phyloP scores from a whole-genome alignment of 129 eudicot genomes.

The Logfia minima region DNA sequence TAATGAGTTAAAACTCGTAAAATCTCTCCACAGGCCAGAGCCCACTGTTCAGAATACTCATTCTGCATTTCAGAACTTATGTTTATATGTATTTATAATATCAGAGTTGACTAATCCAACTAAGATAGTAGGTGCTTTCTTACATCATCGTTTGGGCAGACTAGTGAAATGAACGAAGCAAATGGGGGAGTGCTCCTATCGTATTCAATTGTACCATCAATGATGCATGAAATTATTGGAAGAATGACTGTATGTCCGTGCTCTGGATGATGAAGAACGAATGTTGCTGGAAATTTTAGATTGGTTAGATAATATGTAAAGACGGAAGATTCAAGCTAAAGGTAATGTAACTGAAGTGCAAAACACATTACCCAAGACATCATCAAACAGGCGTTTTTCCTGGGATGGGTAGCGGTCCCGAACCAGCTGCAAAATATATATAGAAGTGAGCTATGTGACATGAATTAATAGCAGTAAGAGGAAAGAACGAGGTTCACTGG shows the following conservation, averaged over 20 bases:
- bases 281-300: constrained; percentile 59
- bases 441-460: constrained; percentile 8
- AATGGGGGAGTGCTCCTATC: constrained; percentile 75
- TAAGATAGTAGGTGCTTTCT: constrained; percentile 9
- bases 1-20: constrained; percentile 87
- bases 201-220: constrained; percentile 84
- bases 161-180: constrained; percentile 84
- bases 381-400: constrained; percentile 84
- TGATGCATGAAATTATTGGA: constrained; percentile 84
- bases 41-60: constrained; percentile 98
- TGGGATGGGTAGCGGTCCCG: constrained; percentile 77
- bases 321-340: background rate
- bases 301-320: constrained; percentile 18
- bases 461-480: background rate
- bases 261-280: constrained; percentile 97
- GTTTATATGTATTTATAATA: constrained; percentile 13
- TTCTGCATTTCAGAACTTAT: constrained; percentile 45
- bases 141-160: constrained; percentile 82
- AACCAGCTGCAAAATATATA: constrained; percentile 63
- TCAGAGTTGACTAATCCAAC: constrained; percentile 19
- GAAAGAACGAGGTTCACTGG: background rate
- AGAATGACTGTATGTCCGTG: constrained; percentile 92
- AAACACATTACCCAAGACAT: constrained; percentile 71
- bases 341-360: constrained; percentile 1
- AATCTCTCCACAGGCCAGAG: constrained; percentile 96